Conservation (phyloP, 192 early-diverging fungal genomes). For the Backusella morwellensis region DNA sequence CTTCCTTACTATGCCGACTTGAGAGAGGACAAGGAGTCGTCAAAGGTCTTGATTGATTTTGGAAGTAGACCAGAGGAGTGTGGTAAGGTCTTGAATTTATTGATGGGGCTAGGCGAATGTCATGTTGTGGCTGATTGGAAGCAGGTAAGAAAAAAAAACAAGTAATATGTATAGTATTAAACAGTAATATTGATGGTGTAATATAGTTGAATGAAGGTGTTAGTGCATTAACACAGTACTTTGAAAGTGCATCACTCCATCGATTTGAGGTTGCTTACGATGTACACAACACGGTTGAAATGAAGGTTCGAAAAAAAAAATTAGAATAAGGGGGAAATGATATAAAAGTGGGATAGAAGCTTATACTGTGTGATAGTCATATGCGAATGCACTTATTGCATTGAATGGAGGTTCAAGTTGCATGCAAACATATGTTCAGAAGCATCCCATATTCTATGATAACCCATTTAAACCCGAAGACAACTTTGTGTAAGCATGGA, state of each 20-base stretch:
- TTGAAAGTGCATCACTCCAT: conserved; percentile 69
- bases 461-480: conserved; percentile 55
- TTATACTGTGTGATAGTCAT: conserved; percentile 36
- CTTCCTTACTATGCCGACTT: conserved; percentile 74
- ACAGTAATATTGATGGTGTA: not conserved
- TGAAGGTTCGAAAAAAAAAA: conserved; percentile 44
- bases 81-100: conserved; percentile 54
- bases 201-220: conserved; percentile 52
- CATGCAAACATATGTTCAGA: conserved; percentile 79
- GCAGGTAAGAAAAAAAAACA: conserved; percentile 44
- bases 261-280: conserved; percentile 82
- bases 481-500: conserved; percentile 48
- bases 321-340: not conserved
- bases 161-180: not conserved
- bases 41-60: conserved; percentile 66
- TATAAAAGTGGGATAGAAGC: not conserved
- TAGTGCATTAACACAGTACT: conserved; percentile 74
- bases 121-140: conserved; percentile 53
- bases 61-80: conserved; percentile 59
- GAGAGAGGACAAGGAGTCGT: conserved; percentile 59
- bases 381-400: conserved; percentile 60
- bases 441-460: conserved; percentile 86
- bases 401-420: conserved; percentile 72
- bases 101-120: conserved; percentile 53
- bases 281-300: conserved; percentile 55